Evolutionary conservation across 108 stramenopile species (phyloP), one percentile per base, ranked within the genome.

Genomic region (Nitzschia putrida): DNA sequence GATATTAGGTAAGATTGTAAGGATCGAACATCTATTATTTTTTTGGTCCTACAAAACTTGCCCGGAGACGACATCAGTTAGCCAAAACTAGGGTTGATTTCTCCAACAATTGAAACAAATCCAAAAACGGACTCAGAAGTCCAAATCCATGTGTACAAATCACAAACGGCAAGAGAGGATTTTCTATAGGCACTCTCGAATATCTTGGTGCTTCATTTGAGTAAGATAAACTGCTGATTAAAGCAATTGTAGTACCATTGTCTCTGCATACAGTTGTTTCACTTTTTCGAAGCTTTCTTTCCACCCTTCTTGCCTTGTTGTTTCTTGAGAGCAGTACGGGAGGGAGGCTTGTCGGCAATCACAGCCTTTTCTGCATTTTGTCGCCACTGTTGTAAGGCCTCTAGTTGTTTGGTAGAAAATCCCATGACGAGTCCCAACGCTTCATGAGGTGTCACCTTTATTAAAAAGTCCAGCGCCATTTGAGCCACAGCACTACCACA

Each of bases 401-500:
- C 61, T 11, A 76, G 66, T 76, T 93, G 92, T 50, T 88, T 88
- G 13, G 76, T 69, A 3, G 88, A 76, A 65, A 90, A 93, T 12
- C 64, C 61, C 59, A 81, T 56, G 25, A 16, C 23, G 8, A 40
- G 47, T 10, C 53, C 72, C 44, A 51, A 53, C 22, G 40, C 71
- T 9, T 34, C 20, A 24, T 52, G 26, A 3, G 68, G 75, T n/a
- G 77, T 59, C 38, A 85, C 60, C 42, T 79, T 61, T 5, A 58
- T 39, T 68, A 93, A 73, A 68, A 86, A 88, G 10, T 57, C 64
- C 22, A 72, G 57, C 6, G 81, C 89, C 61, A 80, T 73, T 7
- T 59, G 66, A 0, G 92, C 89, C n/a, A 84, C 81, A 18, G 81
- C 76, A 26, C 80, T 66, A 3, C 92, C 92, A 64, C 92, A 90